These are phyloP conservation scores for Sclerotiophoma versabilis DNA, from an alignment of 2,329 filamentous ascomycete species.

Conservation along the genomic window DNA sequence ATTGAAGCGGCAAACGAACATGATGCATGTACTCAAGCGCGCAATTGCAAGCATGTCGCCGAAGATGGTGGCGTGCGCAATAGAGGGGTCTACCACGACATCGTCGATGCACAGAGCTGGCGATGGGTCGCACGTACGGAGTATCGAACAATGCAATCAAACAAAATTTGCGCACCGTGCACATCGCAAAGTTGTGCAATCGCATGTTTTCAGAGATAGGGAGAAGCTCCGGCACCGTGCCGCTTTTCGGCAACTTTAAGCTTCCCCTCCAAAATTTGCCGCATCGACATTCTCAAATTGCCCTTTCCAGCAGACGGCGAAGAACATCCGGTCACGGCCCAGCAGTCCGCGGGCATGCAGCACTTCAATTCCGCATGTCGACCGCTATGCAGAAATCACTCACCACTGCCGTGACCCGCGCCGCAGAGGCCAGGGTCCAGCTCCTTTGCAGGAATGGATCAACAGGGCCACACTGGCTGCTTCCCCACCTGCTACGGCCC, in stretches of 20 bases:
- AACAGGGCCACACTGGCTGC: conserved; percentile 3
- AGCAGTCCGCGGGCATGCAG: conserved; percentile 3
- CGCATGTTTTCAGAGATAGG: conserved; percentile 1
- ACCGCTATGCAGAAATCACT: background rate
- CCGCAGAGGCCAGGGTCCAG: background rate
- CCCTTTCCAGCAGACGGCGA: background rate
- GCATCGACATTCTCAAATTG: background rate
- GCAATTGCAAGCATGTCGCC: background rate
- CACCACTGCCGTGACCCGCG: background rate
- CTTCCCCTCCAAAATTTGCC: conserved; percentile 4
- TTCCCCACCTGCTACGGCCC: conserved; percentile 3
- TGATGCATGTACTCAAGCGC: background rate
- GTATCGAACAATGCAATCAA: background rate
- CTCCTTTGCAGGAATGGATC: background rate
- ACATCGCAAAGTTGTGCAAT: conserved; percentile 3
- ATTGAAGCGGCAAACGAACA: background rate
- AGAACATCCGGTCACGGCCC: background rate
- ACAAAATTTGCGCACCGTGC: background rate
- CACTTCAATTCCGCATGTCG: conserved; percentile 4
- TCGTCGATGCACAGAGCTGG: background rate
- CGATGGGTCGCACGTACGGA: conserved; percentile 5
- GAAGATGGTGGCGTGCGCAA: background rate
- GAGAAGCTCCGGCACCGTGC: background rate
- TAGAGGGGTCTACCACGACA: background rate
- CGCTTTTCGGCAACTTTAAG: background rate